Conservation (phyloP, 257 asterid genomes). For the Scutellaria galericulata region DNA sequence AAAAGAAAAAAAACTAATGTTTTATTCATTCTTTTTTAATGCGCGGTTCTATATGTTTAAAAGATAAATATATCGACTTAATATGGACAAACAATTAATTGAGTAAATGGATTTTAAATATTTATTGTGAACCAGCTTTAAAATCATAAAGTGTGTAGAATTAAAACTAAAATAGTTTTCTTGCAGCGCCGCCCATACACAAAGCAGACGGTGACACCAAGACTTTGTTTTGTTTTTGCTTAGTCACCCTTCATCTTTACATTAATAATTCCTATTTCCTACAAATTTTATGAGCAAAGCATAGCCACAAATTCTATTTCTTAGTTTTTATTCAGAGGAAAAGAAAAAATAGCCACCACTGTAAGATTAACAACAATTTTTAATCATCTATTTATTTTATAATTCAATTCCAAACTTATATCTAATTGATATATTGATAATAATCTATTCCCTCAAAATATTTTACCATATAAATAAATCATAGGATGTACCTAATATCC, state of each 20-base stretch:
- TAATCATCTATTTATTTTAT: too few relatives aligned
- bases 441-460: too few relatives aligned
- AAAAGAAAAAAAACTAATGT: background rate
- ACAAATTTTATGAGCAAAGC: conserved; percentile 26
- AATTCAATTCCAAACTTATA: too few relatives aligned
- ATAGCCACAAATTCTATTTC: conserved; percentile 34
- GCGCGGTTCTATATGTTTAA: too few relatives aligned
- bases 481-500: too few relatives aligned
- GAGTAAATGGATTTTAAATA: background rate
- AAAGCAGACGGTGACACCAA: conserved; percentile 35
- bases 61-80: too few relatives aligned
- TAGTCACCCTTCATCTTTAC: conserved; percentile 11
- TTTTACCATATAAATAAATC: too few relatives aligned
- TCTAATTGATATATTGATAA: too few relatives aligned
- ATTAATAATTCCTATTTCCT: background rate
- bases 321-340: too few relatives aligned
- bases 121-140: background rate
- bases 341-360: too few relatives aligned
- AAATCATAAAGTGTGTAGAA: background rate
- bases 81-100: background rate
- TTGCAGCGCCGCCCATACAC: background rate
- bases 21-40: background rate
- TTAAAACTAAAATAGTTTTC: background rate
- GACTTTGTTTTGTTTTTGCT: background rate
- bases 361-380: too few relatives aligned